Percentiles rank a stretch among this genome's conserved stretches.
Evolutionary conservation across 495 filamentous ascomycete genomes (phyloP).

Genomic region (Sporormia fimetaria): DNA sequence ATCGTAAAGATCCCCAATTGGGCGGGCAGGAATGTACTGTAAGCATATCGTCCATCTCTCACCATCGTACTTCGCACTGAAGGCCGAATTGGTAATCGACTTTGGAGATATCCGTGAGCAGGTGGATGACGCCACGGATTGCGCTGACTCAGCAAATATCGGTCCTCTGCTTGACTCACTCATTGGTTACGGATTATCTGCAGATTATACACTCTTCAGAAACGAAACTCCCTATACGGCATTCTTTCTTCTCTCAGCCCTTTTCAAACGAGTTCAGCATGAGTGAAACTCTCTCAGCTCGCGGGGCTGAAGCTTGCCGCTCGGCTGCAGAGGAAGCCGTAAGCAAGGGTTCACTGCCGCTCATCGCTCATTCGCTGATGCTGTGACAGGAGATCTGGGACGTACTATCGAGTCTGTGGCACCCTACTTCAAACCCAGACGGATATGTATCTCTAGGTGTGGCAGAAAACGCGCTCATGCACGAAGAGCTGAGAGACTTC

Average conservation of each 20-base stretch:
- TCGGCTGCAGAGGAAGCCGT: not conserved
- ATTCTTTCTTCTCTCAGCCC: not conserved
- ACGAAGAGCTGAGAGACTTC: conserved; percentile 8
- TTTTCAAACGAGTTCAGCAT: not conserved
- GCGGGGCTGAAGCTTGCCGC: not conserved
- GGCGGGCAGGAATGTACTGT: no score
- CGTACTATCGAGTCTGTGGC: conserved; percentile 4
- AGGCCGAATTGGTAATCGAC: no score
- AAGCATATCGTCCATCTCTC: no score
- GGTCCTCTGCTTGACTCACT: no score
- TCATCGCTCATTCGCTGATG: not conserved
- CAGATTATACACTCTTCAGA: no score
- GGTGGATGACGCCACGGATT: no score
- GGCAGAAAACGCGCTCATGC: conserved; percentile 12
- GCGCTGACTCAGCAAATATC: no score
- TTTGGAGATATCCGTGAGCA: no score
- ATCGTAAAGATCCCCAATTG: no score
- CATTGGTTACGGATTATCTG: no score
- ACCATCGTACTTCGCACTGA: no score
- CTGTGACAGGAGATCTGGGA: not conserved
- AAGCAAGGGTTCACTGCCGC: not conserved
- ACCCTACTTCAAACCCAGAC: not conserved
- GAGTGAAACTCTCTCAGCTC: not conserved
- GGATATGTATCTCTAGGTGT: conserved; percentile 13
- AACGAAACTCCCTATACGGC: no score